phyloP scores from a whole-genome alignment of 805 yeast genomes.

The Cyberlindnera mississippiensis region DNA sequence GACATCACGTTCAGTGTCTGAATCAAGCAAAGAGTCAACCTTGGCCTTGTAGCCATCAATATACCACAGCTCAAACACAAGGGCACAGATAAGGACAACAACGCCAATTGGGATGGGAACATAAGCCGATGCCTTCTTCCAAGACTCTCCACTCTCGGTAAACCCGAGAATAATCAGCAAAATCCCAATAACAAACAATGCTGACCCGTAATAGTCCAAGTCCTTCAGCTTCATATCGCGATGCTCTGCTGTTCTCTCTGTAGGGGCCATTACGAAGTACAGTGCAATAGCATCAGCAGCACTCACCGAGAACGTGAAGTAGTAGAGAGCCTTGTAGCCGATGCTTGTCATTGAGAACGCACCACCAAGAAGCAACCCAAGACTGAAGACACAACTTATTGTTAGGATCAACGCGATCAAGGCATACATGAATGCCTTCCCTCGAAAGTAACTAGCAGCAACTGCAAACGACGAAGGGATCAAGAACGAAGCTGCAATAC shows the following conservation, averaged over 20 bases:
- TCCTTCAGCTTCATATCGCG: slow-evolving; percentile 21
- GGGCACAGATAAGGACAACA: slow-evolving; percentile 26
- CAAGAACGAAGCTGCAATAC: slow-evolving; percentile 38
- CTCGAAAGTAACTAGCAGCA: slow-evolving; percentile 29
- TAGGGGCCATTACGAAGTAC: slow-evolving; percentile 29
- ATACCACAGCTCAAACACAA: slow-evolving; percentile 31
- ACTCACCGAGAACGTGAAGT: slow-evolving; percentile 34
- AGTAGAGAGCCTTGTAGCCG: slow-evolving; percentile 40
- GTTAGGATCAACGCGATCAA: slow-evolving; percentile 27
- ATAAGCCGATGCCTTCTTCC: slow-evolving; percentile 39
- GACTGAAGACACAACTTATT: slow-evolving; percentile 31
- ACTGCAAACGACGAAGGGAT: slow-evolving; percentile 37
- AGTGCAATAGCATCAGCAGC: slow-evolving; percentile 18
- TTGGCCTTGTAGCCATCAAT: slow-evolving; percentile 17
- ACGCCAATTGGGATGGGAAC: slow-evolving; percentile 39
- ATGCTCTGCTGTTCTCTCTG: slow-evolving; percentile 26
- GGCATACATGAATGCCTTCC: slow-evolving; percentile 27
- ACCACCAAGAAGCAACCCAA: slow-evolving; percentile 42
- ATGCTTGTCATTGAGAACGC: slow-evolving; percentile 35
- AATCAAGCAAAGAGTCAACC: slow-evolving; percentile 5
- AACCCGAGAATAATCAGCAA: slow-evolving; percentile 39
- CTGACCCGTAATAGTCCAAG: slow-evolving; percentile 36
- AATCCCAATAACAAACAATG: slow-evolving; percentile 33
- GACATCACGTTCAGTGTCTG: slow-evolving; percentile 5
- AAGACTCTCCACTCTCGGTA: slow-evolving; percentile 41